Evolutionary conservation across 257 asterid species (phyloP).

Genomic region (Ajuga chamaepitys): DNA sequence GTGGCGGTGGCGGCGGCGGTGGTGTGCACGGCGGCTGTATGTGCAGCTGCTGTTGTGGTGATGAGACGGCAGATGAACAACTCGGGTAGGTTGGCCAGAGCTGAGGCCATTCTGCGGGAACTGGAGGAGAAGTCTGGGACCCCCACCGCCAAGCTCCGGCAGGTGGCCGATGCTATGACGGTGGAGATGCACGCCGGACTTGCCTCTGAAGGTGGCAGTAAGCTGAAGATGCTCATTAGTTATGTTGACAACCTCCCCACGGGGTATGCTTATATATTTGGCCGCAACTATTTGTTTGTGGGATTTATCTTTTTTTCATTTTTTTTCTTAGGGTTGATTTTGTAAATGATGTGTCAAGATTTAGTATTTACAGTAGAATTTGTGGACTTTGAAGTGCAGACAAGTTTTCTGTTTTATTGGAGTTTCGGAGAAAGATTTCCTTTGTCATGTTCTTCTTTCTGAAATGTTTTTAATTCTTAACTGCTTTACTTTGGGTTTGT

Average conservation of each 20-base stretch:
- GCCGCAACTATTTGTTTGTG: neutral
- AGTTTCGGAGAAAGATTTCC: neutral
- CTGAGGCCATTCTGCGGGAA: slow-evolving; percentile 55
- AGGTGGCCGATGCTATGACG: slow-evolving; percentile 85
- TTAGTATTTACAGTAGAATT: neutral
- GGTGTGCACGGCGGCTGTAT: slow-evolving; percentile 64
- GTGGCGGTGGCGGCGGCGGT: slow-evolving; percentile 63
- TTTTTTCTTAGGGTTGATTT: neutral
- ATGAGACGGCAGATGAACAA: slow-evolving; percentile 46
- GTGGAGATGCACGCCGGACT: slow-evolving; percentile 96
- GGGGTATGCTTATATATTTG: slow-evolving; percentile 43
- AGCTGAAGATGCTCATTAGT: slow-evolving; percentile 82
- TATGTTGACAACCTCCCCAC: slow-evolving; percentile 82
- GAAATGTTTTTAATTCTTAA: neutral
- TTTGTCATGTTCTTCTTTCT: neutral
- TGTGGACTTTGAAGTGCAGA: neutral
- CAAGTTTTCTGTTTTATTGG: neutral
- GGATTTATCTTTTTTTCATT: slow-evolving; percentile 1
- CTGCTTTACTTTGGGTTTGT: neutral
- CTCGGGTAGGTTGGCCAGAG: slow-evolving; percentile 59
- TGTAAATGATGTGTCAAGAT: slow-evolving; percentile 2
- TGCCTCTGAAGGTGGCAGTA: slow-evolving; percentile 83
- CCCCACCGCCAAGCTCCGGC: slow-evolving; percentile 55
- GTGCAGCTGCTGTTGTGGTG: slow-evolving; percentile 54
- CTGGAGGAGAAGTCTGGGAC: slow-evolving; percentile 67